Evolutionary conservation across 129 eudicot species (phyloP).

Genomic region (Silybum marianum): DNA sequence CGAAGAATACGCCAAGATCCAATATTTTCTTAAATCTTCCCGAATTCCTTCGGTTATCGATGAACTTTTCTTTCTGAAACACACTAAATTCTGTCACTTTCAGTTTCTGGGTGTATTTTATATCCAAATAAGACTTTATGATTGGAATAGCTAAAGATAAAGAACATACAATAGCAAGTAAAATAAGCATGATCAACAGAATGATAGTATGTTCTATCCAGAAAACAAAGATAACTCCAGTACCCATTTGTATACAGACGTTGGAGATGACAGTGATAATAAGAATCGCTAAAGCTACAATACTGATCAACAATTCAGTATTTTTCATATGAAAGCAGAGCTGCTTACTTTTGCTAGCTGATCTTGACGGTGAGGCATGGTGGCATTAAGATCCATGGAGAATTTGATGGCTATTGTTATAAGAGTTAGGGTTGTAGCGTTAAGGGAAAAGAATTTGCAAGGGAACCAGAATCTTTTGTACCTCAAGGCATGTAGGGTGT

Average conservation of each 20-base stretch:
- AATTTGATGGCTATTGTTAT: conserved; percentile 16
- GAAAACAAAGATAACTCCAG: conserved; percentile 20
- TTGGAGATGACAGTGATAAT: conserved; percentile 15
- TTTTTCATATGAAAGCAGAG: conserved; percentile 10
- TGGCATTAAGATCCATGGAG: conserved; percentile 15
- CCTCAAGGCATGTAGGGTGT: background rate
- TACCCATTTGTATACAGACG: conserved; percentile 22
- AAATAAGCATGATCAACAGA: background rate
- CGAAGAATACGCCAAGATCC: conserved; percentile 46
- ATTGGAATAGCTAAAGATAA: background rate
- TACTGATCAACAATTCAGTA: conserved; percentile 8
- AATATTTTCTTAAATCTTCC: conserved; percentile 24
- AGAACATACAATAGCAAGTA: background rate
- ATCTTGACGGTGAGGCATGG: conserved; percentile 6
- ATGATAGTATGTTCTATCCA: background rate
- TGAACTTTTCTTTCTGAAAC: background rate
- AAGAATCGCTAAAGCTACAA: conserved; percentile 18
- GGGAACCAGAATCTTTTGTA: conserved; percentile 20
- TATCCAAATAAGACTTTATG: background rate
- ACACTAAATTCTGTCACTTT: background rate
- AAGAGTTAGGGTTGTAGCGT: conserved; percentile 11
- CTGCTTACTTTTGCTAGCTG: conserved; percentile 16
- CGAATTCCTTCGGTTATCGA: conserved; percentile 11
- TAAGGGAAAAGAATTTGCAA: conserved; percentile 20
- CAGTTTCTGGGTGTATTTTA: background rate